Evolutionary conservation across 768 basidiomycete genomes (phyloP).

Genomic region (Phaffia australis): DNA sequence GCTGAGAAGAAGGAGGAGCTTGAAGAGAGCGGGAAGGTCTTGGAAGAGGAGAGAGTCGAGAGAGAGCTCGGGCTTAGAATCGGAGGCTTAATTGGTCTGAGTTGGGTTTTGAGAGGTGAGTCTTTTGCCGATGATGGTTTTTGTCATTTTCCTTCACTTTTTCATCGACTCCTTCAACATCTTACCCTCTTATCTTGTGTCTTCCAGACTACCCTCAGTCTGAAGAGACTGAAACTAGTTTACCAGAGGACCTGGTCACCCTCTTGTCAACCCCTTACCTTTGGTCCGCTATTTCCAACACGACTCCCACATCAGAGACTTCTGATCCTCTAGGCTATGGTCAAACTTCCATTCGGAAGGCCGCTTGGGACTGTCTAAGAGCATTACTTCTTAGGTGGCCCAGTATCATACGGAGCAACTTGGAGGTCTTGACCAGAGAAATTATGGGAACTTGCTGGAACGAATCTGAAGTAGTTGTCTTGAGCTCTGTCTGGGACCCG

Average conservation of each 20-base stretch:
- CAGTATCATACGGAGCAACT: slow-evolving; percentile 28
- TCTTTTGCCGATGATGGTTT: background rate
- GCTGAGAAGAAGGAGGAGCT: slow-evolving; percentile 2
- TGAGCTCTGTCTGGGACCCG: slow-evolving; percentile 57
- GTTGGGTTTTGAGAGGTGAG: slow-evolving; percentile 32
- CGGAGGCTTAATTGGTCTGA: slow-evolving; percentile 34
- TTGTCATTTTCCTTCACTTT: background rate
- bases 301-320: slow-evolving; percentile 8
- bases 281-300: slow-evolving; percentile 40
- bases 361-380: slow-evolving; percentile 47
- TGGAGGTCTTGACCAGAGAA: slow-evolving; percentile 45
- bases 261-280: slow-evolving; percentile 53
- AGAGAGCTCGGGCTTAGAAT: slow-evolving; percentile 29
- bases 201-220: slow-evolving; percentile 1
- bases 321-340: slow-evolving; percentile 45
- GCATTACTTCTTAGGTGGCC: slow-evolving; percentile 13
- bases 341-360: slow-evolving; percentile 63
- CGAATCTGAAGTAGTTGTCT: slow-evolving; percentile 57
- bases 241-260: slow-evolving; percentile 45
- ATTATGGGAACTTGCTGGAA: slow-evolving; percentile 41
- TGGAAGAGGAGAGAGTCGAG: slow-evolving; percentile 26
- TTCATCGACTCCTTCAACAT: background rate
- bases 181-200: background rate
- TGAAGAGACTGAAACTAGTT: background rate
- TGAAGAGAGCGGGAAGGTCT: slow-evolving; percentile 5